These are phyloP conservation scores for Bolboschoenus planiculmis DNA, from an alignment of 176 grass and related monocot species.

Conservation along the genomic window DNA sequence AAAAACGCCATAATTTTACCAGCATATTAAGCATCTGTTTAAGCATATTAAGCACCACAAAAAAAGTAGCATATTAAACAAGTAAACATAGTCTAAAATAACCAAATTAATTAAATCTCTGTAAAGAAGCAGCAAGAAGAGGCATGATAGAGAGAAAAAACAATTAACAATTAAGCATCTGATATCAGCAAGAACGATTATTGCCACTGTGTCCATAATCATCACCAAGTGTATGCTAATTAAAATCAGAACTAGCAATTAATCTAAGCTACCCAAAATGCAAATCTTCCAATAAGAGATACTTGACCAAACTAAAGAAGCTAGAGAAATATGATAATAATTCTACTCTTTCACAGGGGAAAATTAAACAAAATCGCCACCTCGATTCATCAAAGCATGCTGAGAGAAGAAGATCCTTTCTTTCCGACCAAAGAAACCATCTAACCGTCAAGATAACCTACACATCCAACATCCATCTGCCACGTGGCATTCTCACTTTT, in stretches of 20 bases:
- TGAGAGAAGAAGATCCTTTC: constrained; percentile 7
- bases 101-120: constrained; percentile 1
- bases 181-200: not conserved
- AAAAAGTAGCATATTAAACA: too few species aligned
- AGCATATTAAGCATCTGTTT: too few species aligned
- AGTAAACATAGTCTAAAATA: too few species aligned
- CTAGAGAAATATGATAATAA: not conserved
- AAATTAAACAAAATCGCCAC: not conserved
- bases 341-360: not conserved
- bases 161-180: not conserved
- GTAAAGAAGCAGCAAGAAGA: not conserved
- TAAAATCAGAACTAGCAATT: not conserved
- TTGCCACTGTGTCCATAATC: not conserved
- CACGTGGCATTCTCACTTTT: constrained; percentile 39
- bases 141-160: not conserved
- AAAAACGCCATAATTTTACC: not conserved
- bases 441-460: not conserved
- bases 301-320: not conserved
- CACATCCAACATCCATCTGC: not conserved
- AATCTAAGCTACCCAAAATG: not conserved
- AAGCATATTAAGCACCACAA: too few species aligned
- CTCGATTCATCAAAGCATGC: constrained; percentile 1
- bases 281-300: not conserved
- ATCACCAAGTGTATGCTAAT: not conserved
- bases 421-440: not conserved